A percentile compares a stretch with the other conserved stretches of the same genome.
phyloP scores from a whole-genome alignment of 148 eudicot genomes.

The Cornus florida region DNA sequence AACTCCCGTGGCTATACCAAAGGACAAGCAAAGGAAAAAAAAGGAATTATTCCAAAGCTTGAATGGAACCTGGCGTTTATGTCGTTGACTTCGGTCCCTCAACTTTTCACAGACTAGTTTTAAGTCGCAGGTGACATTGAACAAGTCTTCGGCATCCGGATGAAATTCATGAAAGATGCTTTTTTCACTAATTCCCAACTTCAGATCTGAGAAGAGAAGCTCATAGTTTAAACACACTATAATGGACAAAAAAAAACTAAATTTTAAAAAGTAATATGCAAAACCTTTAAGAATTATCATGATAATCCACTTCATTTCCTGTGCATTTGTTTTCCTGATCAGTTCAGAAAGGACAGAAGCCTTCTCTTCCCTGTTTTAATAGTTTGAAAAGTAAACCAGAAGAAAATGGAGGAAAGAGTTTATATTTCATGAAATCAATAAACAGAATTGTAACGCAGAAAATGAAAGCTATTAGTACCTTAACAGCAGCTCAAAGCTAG shows the following conservation, averaged over 20 bases:
- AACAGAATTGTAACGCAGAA: neutral
- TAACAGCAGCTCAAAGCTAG: neutral
- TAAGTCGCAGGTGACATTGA: slow-evolving; percentile 93
- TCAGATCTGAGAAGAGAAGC: slow-evolving; percentile 49
- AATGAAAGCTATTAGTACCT: neutral
- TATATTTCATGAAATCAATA: neutral
- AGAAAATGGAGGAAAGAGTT: neutral
- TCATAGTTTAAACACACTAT: neutral
- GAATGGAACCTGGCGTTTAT: slow-evolving; percentile 70
- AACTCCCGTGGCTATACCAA: neutral
- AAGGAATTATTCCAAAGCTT: neutral
- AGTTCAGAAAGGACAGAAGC: slow-evolving; percentile 61
- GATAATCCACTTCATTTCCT: slow-evolving; percentile 97
- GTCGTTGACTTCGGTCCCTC: slow-evolving; percentile 72
- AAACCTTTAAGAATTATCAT: slow-evolving; percentile 88
- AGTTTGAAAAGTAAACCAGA: neutral
- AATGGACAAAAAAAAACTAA: neutral
- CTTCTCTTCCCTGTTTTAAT: slow-evolving; percentile 56
- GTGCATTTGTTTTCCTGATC: slow-evolving; percentile 77
- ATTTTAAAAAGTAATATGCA: neutral
- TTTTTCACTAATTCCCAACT: slow-evolving; percentile 90
- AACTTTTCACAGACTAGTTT: slow-evolving; percentile 87
- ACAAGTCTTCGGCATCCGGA: slow-evolving; percentile 97
- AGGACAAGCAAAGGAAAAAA: neutral
- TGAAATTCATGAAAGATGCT: slow-evolving; percentile 90